Evolutionary conservation across 768 basidiomycete species (phyloP), one percentile per base, ranked within the genome.

Genomic region (Pulveroboletus sp.): DNA sequence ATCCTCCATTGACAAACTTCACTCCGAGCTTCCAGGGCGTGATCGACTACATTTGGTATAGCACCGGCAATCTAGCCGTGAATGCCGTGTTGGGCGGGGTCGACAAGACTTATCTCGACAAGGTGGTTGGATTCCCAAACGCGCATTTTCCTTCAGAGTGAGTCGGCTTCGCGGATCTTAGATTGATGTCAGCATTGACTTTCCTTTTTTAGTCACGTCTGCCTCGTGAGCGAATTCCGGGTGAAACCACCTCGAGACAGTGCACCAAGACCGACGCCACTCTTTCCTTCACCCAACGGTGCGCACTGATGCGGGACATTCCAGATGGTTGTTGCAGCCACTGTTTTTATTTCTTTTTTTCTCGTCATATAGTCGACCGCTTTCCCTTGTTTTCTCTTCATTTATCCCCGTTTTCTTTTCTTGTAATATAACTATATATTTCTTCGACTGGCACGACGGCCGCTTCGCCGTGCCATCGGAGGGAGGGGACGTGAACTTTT

Each of bases 101-200:
- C 50, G 93, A 97, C 64, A 77, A 75, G 59, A 64, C 64, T 22
- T 99, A 99, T 73, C 65, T 97, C 64, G 83, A 86, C 56, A 91
- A 91, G 72, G 82, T 82, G 16, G 95, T 97, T 38, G 96, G 96
- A 31, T 98, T 98, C 77, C 96, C 96, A 24, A 94, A 97, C 68
- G 81, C 85, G 2, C 92, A 97, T 65, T 96, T 93, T 77, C 93
- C 95, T 20, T 94, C 93, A 51, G 94, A 97, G 93, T 97, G 69
- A 64, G 92, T 85, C 14, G 39, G 51, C 48, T 48, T 37, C 40
- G 30, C 32, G 49, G 42, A 29, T 45, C 16, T 8, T 40, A 55
- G 39, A 45, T 43, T 40, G 45, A 6, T 35, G 50, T 49, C 37
- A 24, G 38, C 23, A 35, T 46, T 5, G 17, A 29, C 27, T 29